A percentile compares a stretch with the other conserved stretches of the same genome.
phyloP scores from a whole-genome alignment of 78 protist species.

The Dictyostelium brefeldianum region DNA sequence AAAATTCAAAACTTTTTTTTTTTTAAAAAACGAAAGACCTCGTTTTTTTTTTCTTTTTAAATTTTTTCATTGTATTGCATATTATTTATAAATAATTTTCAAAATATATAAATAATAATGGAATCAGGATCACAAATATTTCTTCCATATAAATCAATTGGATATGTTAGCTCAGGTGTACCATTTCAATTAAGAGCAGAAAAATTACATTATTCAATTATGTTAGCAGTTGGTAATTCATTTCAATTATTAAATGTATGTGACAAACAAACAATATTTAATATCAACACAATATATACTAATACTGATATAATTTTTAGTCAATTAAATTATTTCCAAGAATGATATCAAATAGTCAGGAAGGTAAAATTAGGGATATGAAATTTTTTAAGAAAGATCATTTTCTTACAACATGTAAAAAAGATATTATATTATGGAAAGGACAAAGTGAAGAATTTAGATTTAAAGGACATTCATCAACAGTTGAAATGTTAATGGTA shows the following conservation, averaged over 20 bases:
- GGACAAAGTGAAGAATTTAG: background rate
- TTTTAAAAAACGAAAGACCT: background rate
- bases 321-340: conserved; percentile 40
- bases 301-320: background rate
- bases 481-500: conserved; percentile 21
- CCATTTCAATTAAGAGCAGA: conserved; percentile 47
- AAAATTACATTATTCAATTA: conserved; percentile 20
- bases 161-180: conserved; percentile 33
- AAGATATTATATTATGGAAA: conserved; percentile 50
- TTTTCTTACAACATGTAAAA: conserved; percentile 35
- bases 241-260: conserved; percentile 51
- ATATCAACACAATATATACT: background rate
- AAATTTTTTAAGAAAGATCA: conserved; percentile 5
- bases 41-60: background rate
- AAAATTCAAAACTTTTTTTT: background rate
- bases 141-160: conserved; percentile 47
- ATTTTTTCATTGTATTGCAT: background rate
- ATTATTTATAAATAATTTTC: background rate
- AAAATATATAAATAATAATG: background rate
- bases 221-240: conserved; percentile 55
- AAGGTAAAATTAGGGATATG: conserved; percentile 39
- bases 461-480: conserved; percentile 59
- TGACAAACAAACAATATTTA: background rate
- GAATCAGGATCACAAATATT: conserved; percentile 34
- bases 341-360: conserved; percentile 34